Evolutionary conservation across 2,329 filamentous ascomycete genomes (phyloP).

Genomic region (Penicillium psychrosexuale): DNA sequence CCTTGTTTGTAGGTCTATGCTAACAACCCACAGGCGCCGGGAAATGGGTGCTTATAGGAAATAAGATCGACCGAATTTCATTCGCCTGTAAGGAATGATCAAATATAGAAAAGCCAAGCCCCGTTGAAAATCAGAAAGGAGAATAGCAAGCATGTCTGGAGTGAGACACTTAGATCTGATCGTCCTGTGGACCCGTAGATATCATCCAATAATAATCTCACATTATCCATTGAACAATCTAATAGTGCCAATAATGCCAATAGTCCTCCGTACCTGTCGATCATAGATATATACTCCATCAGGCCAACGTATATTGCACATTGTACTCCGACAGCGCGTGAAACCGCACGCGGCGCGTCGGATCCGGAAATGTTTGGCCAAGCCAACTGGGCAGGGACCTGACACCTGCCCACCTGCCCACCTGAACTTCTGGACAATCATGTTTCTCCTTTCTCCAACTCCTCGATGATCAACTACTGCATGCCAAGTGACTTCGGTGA

Average conservation of each 20-base stretch:
- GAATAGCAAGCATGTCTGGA: not conserved
- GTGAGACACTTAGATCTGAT: not conserved
- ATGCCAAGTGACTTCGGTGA: constrained; percentile 1
- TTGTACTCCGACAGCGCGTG: not conserved
- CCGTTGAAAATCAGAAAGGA: not conserved
- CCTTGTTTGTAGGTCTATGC: constrained; percentile 8
- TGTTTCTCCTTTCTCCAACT: not conserved
- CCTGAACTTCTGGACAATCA: not conserved
- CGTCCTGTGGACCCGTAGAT: not conserved
- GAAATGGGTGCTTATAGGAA: constrained; percentile 28
- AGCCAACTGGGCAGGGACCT: no score
- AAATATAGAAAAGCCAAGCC: not conserved
- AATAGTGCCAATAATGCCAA: not conserved
- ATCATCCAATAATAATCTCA: not conserved
- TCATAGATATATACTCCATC: not conserved
- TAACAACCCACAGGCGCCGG: constrained; percentile 27
- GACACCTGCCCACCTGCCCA: no score
- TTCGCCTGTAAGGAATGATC: not conserved
- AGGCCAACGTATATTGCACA: not conserved
- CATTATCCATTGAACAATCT: not conserved
- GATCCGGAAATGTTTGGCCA: not conserved
- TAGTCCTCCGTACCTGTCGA: constrained; percentile 2
- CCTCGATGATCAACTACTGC: not conserved
- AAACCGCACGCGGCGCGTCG: not conserved
- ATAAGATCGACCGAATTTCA: not conserved